Evolutionary conservation across 441 rosid genomes (phyloP), one percentile per base, ranked within the genome.

Genomic region (Caryocar brasiliense): DNA sequence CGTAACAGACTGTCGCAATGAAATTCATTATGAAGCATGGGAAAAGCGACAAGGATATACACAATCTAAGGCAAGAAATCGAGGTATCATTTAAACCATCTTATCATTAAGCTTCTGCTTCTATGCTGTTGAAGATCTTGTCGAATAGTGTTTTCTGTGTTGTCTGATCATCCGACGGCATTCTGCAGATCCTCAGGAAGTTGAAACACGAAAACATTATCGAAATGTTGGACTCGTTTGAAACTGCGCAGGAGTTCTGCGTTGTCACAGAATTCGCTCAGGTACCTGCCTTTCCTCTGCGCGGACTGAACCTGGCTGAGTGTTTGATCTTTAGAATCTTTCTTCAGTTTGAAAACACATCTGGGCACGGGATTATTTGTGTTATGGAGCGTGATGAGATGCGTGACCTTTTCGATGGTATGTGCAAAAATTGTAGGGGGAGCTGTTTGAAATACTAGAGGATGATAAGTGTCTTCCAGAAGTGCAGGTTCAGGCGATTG

Each of bases 181-280:
- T 71, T 52, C 24, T 76, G 76, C 73, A 92, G 99, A 92, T 92
- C 67, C 67, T 92, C 51, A 69, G 95, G 62, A 92, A 88, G 83
- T 70, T 92, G 67, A 85, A 88, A 81, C 99, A 92, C 65, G 86
- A 70, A 61, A 92, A 92, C 62, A 88, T 92, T n/a, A 92, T 92
- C 35, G 79, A 73, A 72, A 92, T 92, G 99, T 86, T 92, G 7
- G 99, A 92, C 71, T 86, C 97, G 12, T 92, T 92, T 54, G 99
- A 92, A 59, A 92, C 80, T 65, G 85, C 82, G 19, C 82, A 86
- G 56, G 99, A 92, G 68, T 92, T 92, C 49, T 92, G 99, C 56
- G 99, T 92, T 23, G 97, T 92, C 52, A 92, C 99, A 1, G 99
- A 92, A 67, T 88, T 92, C 67, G 99, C 95, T 3, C 99, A 92